phyloP scores from a whole-genome alignment of 2,329 filamentous ascomycete species.

The Rhytidhysteron rufulum region DNA sequence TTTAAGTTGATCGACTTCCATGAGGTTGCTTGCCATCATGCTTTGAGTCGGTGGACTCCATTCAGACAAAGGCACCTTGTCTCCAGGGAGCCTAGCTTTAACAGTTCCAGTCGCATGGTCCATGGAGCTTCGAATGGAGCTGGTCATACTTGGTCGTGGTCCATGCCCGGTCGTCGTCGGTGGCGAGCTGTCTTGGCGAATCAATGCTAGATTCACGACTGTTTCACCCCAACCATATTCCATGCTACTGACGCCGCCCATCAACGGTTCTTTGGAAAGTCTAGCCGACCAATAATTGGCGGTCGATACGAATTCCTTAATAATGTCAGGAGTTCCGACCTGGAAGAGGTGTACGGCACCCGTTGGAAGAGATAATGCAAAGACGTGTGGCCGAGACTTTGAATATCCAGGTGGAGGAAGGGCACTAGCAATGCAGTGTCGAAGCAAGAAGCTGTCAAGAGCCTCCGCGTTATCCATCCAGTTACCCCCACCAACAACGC shows the following conservation, averaged over 20 bases:
- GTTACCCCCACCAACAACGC: constrained; percentile 87
- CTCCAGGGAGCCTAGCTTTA: constrained; percentile 71
- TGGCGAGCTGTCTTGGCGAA: constrained; percentile 35
- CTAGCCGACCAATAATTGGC: constrained; percentile 98
- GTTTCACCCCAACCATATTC: constrained; percentile 95
- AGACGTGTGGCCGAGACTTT: constrained; percentile 84
- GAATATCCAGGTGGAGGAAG: constrained; percentile 92
- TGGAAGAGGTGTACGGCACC: constrained; percentile 98
- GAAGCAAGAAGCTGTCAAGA: constrained; percentile 79
- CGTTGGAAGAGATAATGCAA: constrained; percentile 85
- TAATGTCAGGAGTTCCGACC: constrained; percentile 90
- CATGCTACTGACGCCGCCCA: constrained; percentile 92
- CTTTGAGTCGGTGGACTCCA: constrained; percentile 89
- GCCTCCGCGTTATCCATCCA: constrained; percentile 97
- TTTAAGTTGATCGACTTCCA: constrained; percentile 76
- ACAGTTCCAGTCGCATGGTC: constrained; percentile 55
- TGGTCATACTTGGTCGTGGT: constrained; percentile 54
- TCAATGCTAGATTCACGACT: constrained; percentile 59
- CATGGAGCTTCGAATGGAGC: constrained; percentile 58
- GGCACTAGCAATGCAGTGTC: constrained; percentile 86
- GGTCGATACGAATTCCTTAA: constrained; percentile 87
- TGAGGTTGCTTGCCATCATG: constrained; percentile 75
- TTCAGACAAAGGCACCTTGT: constrained; percentile 77
- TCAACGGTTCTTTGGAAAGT: constrained; percentile 85
- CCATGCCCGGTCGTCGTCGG: constrained; percentile 26